phyloP scores from a whole-genome alignment of 169 alveolate species.

The Plasmodium vivax region DNA sequence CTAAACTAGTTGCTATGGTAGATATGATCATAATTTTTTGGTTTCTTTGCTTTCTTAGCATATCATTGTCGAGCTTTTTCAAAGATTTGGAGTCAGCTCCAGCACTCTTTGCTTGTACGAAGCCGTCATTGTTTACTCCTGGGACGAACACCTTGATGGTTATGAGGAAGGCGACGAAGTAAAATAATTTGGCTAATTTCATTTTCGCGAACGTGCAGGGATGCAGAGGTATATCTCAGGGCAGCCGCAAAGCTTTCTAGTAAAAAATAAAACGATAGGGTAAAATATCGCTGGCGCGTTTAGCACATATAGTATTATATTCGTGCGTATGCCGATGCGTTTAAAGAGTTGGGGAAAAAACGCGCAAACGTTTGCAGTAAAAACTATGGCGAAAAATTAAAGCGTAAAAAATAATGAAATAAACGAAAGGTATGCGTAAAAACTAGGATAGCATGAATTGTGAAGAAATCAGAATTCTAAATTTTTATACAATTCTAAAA shows the following conservation, averaged over 20 bases:
- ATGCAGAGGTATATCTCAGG: background rate
- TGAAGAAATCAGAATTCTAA: background rate
- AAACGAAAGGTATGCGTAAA: background rate
- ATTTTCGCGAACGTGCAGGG: background rate
- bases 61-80: conserved; percentile 11
- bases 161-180: conserved; percentile 25
- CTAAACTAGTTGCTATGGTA: conserved; percentile 17
- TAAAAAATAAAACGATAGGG: background rate
- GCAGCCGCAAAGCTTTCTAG: background rate
- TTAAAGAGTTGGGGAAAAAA: background rate
- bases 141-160: conserved; percentile 22
- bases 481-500: no score
- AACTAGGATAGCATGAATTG: background rate
- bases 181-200: conserved; percentile 19
- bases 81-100: background rate
- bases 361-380: background rate
- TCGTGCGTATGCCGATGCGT: background rate
- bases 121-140: conserved; percentile 4
- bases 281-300: no score
- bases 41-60: background rate
- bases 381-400: background rate
- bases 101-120: background rate
- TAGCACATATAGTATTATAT: background rate
- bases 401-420: background rate
- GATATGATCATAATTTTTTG: conserved; percentile 13